Base-by-base conservation (phyloP, 2,329 filamentous ascomycete species). In the Macrophomina tecta region DNA sequence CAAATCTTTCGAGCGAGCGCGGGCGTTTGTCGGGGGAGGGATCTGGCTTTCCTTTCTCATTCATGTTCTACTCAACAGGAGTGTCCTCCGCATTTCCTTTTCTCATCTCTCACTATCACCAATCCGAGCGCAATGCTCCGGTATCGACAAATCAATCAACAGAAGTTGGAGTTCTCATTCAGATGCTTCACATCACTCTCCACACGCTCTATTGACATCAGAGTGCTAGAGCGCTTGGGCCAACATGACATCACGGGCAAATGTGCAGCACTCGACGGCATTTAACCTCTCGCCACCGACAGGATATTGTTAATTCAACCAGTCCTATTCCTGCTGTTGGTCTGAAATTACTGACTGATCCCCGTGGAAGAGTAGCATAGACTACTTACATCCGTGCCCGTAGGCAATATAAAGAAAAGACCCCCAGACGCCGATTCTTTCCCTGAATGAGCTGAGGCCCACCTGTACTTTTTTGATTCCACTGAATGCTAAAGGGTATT, bases 401-500 rank as follows among this genome's bases (percentile, higher is more conserved):
- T 48, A 65, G 40, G 49, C 63, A 46, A 34, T 40, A 16, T 23
- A 49, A 34, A 62, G 14, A 38, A 23, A 23, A 23, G 23, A 23
- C 23, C 18, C 30, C 42, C 8, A 16, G 55, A 62, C 58, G 58
- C 58, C 58, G 58, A 36, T 45, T 45, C 8, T 62, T 51, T 62
- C 38, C 32, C 18, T 30, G n/a, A 36, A n/a, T 14, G 46, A 23
- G 42, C 58, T 46, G n/a, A n/a, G n/a, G 42, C 58, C 58, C 45
- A 62, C 45, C 42, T 16, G n/a, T 49, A 38, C 23, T 45, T 49
- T 62, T 60, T 62, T 62, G 14, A 62, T 62, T 23, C 58, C 30
- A 14, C 32, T 62, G 30, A 62, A 62, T 48, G 58, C 58, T 62
- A 23, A 62, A 48, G 58, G 58, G 58, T 62, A 62, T 62, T 49